A percentile compares a stretch with the other conserved stretches of the same genome.
phyloP scores from a whole-genome alignment of 345 rosid species.

The Ailanthus altissimus region DNA sequence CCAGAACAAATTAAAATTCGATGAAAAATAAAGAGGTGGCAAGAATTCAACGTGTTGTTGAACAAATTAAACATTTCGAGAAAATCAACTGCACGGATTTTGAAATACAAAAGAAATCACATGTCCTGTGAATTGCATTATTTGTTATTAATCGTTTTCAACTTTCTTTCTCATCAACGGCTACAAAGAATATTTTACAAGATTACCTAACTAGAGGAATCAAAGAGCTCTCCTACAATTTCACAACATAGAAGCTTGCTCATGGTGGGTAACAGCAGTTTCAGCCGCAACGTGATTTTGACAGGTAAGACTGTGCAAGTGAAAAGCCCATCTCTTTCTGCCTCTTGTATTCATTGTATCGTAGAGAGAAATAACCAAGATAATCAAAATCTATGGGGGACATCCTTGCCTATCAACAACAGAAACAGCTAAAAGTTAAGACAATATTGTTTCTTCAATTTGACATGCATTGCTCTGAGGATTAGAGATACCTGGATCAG shows the following conservation, averaged over 20 bases:
- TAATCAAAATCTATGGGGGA: constrained; percentile 91
- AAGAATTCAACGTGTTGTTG: background rate
- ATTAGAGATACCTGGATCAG: constrained; percentile 69
- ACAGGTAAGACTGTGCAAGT: constrained; percentile 56
- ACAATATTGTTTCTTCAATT: background rate
- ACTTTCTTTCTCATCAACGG: constrained; percentile 6
- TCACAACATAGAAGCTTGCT: constrained; percentile 4
- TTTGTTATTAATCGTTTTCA: background rate
- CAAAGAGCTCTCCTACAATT: background rate
- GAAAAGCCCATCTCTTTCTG: constrained; percentile 60
- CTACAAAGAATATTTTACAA: constrained; percentile 22
- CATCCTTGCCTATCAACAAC: constrained; percentile 72
- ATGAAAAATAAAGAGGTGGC: background rate
- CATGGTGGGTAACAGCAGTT: background rate
- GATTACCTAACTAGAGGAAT: constrained; percentile 5
- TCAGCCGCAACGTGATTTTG: constrained; percentile 28
- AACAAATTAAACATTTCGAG: background rate
- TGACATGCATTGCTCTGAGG: background rate
- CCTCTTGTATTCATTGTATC: constrained; percentile 81
- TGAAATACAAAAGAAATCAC: constrained; percentile 1
- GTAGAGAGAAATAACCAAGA: constrained; percentile 76
- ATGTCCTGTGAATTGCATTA: background rate
- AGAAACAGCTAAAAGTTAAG: background rate
- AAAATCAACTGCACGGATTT: constrained; percentile 8
- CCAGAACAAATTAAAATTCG: background rate